Percentiles rank a stretch among this genome's conserved stretches.
Evolutionary conservation across 2,329 filamentous ascomycete species (phyloP).

Genomic region (Sarocladiaceae sp.): DNA sequence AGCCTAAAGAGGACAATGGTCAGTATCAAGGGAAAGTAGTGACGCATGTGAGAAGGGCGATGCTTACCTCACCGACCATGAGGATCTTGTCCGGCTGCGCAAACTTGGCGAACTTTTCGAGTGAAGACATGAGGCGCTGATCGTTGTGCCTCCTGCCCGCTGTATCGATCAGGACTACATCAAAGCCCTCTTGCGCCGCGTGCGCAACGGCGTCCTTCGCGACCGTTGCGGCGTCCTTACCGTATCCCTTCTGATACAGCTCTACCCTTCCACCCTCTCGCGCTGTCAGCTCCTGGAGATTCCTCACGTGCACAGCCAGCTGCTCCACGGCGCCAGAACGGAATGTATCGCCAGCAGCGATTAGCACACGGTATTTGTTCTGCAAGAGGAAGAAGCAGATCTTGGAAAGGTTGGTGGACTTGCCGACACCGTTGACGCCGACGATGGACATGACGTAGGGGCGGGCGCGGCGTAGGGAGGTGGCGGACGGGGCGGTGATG

Average conservation of each 20-base stretch:
- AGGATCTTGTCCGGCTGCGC: constrained; percentile 96
- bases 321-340: constrained; percentile 96
- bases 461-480: constrained; percentile 57
- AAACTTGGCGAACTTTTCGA: constrained; percentile 96
- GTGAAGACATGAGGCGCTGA: constrained; percentile 86
- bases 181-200: constrained; percentile 68
- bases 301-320: constrained; percentile 88
- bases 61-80: constrained; percentile 66
- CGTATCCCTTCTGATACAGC: constrained; percentile 94
- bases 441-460: constrained; percentile 98
- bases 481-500: constrained; percentile 59
- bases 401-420: constrained; percentile 95
- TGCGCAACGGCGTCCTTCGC: constrained; percentile 88
- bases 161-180: constrained; percentile 95
- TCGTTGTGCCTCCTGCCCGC: constrained; percentile 94
- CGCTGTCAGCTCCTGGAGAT: constrained; percentile 79
- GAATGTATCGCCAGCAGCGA: constrained; percentile 95
- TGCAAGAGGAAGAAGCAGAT: constrained; percentile 97
- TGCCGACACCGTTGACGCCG: constrained; percentile 95
- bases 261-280: constrained; percentile 83
- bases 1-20: constrained; percentile 42
- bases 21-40: not conserved
- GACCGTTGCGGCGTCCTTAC: constrained; percentile 92
- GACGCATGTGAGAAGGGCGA: not conserved
- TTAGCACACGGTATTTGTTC: constrained; percentile 92